These are phyloP conservation scores for Naegleria fowleri DNA, from an alignment of 208 protist species.

Conservation along the genomic window DNA sequence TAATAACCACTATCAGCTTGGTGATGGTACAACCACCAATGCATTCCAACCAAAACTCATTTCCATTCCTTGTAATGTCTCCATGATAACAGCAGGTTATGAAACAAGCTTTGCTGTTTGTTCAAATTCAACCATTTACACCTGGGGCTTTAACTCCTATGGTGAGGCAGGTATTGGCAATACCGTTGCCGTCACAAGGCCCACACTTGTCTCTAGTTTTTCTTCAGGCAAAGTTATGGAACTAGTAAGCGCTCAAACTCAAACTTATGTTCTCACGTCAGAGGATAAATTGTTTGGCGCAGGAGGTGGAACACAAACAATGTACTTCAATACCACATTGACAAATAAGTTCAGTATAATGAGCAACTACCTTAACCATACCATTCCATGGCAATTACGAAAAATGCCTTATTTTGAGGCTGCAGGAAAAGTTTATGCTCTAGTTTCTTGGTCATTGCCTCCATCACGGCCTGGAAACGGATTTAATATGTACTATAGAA, in stretches of 20 bases:
- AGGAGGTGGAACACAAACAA: not conserved
- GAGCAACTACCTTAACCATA: not conserved
- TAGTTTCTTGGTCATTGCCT: not conserved
- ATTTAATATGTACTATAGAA: not conserved
- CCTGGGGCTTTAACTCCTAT: not conserved
- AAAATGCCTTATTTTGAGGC: not conserved
- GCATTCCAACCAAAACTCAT: not conserved
- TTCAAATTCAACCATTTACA: not conserved
- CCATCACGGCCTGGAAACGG: not conserved
- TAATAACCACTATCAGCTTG: not conserved
- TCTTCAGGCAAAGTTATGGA: not conserved
- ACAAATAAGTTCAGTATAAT: not conserved
- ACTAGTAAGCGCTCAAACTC: not conserved
- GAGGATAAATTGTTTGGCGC: not conserved
- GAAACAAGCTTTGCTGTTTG: not conserved
- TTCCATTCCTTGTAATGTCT: not conserved
- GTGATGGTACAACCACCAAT: not conserved
- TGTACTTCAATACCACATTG: not conserved
- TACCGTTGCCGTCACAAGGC: not conserved
- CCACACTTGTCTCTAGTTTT: not conserved
- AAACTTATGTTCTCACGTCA: not conserved
- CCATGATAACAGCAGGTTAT: not conserved
- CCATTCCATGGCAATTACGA: not conserved
- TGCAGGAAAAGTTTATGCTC: not conserved
- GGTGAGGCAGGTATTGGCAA: not conserved